phyloP scores from a whole-genome alignment of 2,329 filamentous ascomycete genomes.

The Talaromyces atroroseus region DNA sequence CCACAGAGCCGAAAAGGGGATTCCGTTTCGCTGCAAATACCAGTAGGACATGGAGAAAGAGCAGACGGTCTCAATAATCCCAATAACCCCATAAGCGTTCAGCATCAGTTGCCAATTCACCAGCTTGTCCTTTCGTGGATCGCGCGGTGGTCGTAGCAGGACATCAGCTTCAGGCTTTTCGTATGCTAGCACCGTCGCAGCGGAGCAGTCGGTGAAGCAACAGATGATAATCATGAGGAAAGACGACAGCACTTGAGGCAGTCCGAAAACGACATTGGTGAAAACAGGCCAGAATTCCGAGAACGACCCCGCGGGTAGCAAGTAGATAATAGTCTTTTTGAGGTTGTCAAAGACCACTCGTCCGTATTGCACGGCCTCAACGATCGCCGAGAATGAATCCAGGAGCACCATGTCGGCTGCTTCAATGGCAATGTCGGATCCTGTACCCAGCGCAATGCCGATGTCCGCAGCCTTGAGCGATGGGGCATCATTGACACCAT shows the following conservation, averaged over 20 bases:
- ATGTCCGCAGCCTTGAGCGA: slow-evolving; percentile 51
- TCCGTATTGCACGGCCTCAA: slow-evolving; percentile 67
- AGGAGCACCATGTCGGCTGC: slow-evolving; percentile 59
- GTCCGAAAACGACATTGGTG: slow-evolving; percentile 64
- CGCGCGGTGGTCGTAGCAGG: slow-evolving; percentile 61
- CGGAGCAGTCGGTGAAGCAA: slow-evolving; percentile 72
- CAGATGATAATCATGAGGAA: slow-evolving; percentile 68
- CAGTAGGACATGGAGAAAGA: slow-evolving; percentile 63
- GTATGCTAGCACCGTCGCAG: slow-evolving; percentile 68
- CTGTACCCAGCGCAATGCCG: slow-evolving; percentile 54
- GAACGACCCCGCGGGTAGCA: slow-evolving; percentile 68
- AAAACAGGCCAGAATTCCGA: slow-evolving; percentile 70
- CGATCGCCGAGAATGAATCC: slow-evolving; percentile 66
- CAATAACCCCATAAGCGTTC: slow-evolving; percentile 67
- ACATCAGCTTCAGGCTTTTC: slow-evolving; percentile 73
- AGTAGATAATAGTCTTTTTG: slow-evolving; percentile 70
- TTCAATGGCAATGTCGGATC: slow-evolving; percentile 58
- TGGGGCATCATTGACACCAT: slow-evolving; percentile 40
- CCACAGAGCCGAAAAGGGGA: slow-evolving; percentile 62
- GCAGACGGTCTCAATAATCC: slow-evolving; percentile 55
- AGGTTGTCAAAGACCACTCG: slow-evolving; percentile 72
- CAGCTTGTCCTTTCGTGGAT: slow-evolving; percentile 63
- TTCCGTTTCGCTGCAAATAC: slow-evolving; percentile 55
- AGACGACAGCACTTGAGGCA: slow-evolving; percentile 66
- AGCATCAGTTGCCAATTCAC: slow-evolving; percentile 68